Base-by-base conservation (phyloP, 306 rosid genomes). In the Begonia peltatifolia region DNA sequence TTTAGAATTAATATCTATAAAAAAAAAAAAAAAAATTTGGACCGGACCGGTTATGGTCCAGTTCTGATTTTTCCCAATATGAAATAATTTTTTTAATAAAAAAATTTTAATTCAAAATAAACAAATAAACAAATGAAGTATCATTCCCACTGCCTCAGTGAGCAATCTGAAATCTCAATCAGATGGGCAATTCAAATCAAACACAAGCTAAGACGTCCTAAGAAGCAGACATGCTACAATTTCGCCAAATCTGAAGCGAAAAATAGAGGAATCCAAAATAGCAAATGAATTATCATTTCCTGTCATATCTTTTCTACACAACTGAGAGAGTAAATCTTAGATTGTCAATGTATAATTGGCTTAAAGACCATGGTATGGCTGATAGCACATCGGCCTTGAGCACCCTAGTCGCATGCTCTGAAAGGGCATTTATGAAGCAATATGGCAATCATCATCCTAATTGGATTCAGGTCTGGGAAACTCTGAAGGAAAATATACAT, bases 321-420 rank as follows among this genome's bases (percentile, higher is more conserved):
- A 16, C 52, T 51, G 14, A 43, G 41, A 77, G 93, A 71, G 82
- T 81, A 53, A 70, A 78, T 63, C 79, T 69, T 54, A 79, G 93
- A 66, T 50, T 75, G 46, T 58, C 73, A 16, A 71, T 88, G 84
- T 84, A 77, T 60, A 70, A 76, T 48, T 83, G 96, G 96, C 90
- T 87, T 54, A 59, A 51, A 65, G 76, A 58, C 11, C 76, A 76
- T 46, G 83, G 83, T 59, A 51, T 17, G 14, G 74, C 53, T 6
- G 68, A 54, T 14, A 57, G 66, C 2, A 55, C 41, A 30, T 68
- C 72, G 63, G 70, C 83, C 55, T 62, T 87, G 78, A 76, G 96
- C 78, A 80, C 90, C 38, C 14, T 83, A 56, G 30, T 87, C 58
- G 71, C 84, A 2, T 70, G 70, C 71, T 18, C 81, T 5, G 94